Conservation (phyloP, 768 basidiomycete genomes). For the Krasilnikovozyma curviuscula region DNA sequence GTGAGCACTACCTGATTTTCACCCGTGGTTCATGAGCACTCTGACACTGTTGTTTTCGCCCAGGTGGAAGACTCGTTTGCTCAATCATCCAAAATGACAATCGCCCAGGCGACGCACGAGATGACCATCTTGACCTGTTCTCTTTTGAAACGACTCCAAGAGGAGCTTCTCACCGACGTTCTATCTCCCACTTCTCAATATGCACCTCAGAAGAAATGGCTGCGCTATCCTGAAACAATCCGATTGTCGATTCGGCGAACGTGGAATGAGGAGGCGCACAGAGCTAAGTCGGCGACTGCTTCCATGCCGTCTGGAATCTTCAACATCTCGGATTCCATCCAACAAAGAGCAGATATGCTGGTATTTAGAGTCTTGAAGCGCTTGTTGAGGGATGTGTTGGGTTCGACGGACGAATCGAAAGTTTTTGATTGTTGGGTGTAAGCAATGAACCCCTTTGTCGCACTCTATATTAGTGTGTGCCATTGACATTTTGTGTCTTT, state of each 20-base stretch:
- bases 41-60: too few species aligned
- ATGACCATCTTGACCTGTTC: constrained; percentile 2
- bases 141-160: constrained; percentile 12
- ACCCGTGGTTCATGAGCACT: too few species aligned
- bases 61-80: constrained; percentile 17
- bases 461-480: too few species aligned
- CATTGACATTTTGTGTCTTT: too few species aligned
- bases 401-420: background rate
- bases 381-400: background rate
- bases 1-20: too few species aligned
- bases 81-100: background rate
- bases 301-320: constrained; percentile 6
- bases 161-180: constrained; percentile 9
- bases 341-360: background rate
- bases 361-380: background rate
- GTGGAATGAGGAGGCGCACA: background rate
- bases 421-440: too few species aligned
- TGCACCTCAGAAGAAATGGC: background rate
- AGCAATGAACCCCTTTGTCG: too few species aligned
- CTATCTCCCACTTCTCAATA: background rate
- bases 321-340: background rate
- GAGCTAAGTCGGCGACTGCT: background rate
- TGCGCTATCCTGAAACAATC: constrained; percentile 8
- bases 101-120: constrained; percentile 4
- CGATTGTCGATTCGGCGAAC: constrained; percentile 8